These are phyloP conservation scores for Diaporthe caulivora DNA, from an alignment of 2,329 filamentous ascomycete species.

Conservation along the genomic window DNA sequence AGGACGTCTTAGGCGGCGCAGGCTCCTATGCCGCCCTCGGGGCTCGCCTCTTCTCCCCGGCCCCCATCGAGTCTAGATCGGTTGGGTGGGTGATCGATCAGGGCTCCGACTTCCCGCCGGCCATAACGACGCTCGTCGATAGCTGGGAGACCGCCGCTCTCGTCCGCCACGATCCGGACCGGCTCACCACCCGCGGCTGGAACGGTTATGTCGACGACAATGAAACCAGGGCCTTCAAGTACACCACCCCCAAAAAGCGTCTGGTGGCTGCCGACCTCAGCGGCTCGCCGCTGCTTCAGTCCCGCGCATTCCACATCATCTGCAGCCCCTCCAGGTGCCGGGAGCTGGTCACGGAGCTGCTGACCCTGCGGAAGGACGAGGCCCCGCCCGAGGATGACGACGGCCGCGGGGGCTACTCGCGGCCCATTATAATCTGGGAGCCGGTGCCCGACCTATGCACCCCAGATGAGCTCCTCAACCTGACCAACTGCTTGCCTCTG, in stretches of 20 bases:
- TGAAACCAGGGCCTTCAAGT: conserved; percentile 83
- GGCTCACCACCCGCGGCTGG: conserved; percentile 90
- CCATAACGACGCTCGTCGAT: conserved; percentile 72
- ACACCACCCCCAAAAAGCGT: conserved; percentile 87
- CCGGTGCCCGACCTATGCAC: conserved; percentile 91
- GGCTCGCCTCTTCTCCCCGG: conserved; percentile 86
- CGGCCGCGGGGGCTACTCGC: conserved; percentile 53
- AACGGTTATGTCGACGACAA: conserved; percentile 85
- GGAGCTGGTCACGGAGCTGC: conserved; percentile 79
- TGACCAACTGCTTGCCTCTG: conserved; percentile 71
- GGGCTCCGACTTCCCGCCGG: conserved; percentile 85
- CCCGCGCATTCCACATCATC: conserved; percentile 88
- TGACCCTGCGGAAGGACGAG: conserved; percentile 63
- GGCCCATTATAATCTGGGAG: conserved; percentile 91
- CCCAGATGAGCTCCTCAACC: conserved; percentile 74
- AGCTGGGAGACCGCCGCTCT: conserved; percentile 83
- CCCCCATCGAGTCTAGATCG: conserved; percentile 68
- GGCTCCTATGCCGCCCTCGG: conserved; percentile 90
- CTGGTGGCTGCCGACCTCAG: conserved; percentile 78
- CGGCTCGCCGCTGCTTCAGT: conserved; percentile 72
- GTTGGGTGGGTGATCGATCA: conserved; percentile 94
- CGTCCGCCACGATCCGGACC: conserved; percentile 73
- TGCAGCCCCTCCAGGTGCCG: conserved; percentile 84
- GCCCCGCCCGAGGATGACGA: conserved; percentile 42
- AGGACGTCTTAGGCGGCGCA: conserved; percentile 87